Evolutionary conservation across 495 filamentous ascomycete genomes (phyloP).

Genomic region (Talaromyces nanjingensis): DNA sequence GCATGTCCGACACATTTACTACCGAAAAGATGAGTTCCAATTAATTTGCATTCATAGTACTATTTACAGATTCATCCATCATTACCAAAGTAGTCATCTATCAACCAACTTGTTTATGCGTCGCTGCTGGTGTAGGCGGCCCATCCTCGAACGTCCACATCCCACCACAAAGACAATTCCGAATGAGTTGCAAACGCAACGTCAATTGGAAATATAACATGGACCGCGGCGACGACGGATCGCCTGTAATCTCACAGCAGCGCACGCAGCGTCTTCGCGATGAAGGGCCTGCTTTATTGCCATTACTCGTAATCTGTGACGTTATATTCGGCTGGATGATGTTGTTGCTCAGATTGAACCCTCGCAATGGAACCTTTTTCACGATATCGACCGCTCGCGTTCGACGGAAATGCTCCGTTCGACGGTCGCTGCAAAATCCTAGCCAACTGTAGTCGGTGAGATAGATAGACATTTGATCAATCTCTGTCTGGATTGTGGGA

Average conservation of each 20-base stretch:
- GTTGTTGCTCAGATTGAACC: neutral
- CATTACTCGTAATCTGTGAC: neutral
- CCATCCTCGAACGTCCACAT: conserved; percentile 34
- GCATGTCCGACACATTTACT: no score
- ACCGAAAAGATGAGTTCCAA: neutral
- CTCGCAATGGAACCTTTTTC: conserved; percentile 32
- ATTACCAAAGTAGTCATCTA: neutral
- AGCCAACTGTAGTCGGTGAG: conserved; percentile 43
- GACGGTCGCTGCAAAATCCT: conserved; percentile 35
- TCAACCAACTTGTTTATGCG: neutral
- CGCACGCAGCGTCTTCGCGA: conserved; percentile 30
- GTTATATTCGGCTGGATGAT: neutral
- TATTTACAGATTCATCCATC: neutral
- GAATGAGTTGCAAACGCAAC: conserved; percentile 30
- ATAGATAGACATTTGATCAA: conserved; percentile 42
- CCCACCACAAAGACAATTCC: conserved; percentile 39
- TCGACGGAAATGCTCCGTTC: conserved; percentile 29
- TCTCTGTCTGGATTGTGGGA: conserved; percentile 30
- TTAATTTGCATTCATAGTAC: neutral
- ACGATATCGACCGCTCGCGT: conserved; percentile 36
- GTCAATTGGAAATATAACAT: conserved; percentile 33
- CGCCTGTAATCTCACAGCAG: conserved; percentile 36
- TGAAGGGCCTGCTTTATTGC: neutral
- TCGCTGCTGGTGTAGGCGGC: neutral
- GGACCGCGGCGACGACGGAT: conserved; percentile 27